Evolutionary conservation across 2,329 filamentous ascomycete species (phyloP).

Genomic region (Coleophoma crateriformis): DNA sequence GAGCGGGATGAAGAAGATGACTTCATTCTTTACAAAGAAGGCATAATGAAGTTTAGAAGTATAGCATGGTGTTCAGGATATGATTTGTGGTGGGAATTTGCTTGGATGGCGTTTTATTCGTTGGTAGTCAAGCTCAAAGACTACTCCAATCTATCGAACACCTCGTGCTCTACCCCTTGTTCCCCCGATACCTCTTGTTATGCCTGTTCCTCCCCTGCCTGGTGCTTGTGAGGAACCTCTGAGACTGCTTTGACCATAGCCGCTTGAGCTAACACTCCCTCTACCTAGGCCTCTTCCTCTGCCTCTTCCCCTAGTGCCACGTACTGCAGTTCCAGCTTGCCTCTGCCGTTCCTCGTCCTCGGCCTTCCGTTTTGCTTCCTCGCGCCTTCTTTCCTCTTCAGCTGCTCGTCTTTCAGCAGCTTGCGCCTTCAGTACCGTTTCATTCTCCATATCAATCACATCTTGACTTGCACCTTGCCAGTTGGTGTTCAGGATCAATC

Average conservation of each 20-base stretch:
- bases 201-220: constrained; percentile 34
- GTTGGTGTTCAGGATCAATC: constrained; percentile 77
- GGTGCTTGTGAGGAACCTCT: constrained; percentile 21
- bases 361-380: constrained; percentile 59
- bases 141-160: constrained; percentile 26
- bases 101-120: constrained; percentile 2
- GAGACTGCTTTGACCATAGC: constrained; percentile 13
- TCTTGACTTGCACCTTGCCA: constrained; percentile 91
- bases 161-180: constrained; percentile 49
- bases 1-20: constrained; percentile 94
- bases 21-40: constrained; percentile 80
- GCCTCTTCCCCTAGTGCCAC: constrained; percentile 25
- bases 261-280: constrained; percentile 12
- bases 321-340: constrained; percentile 32
- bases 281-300: constrained; percentile 19
- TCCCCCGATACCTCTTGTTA: constrained; percentile 40
- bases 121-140: neutral
- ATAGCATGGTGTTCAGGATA: constrained; percentile 4
- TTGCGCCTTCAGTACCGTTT: constrained; percentile 66
- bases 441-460: constrained; percentile 78
- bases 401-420: constrained; percentile 70
- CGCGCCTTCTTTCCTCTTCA: constrained; percentile 73
- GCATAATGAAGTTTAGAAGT: neutral
- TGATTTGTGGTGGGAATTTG: neutral
- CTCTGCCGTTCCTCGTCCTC: constrained; percentile 51